phyloP scores from a whole-genome alignment of 2,329 filamentous ascomycete genomes.

The Ophiostoma perfectum region DNA sequence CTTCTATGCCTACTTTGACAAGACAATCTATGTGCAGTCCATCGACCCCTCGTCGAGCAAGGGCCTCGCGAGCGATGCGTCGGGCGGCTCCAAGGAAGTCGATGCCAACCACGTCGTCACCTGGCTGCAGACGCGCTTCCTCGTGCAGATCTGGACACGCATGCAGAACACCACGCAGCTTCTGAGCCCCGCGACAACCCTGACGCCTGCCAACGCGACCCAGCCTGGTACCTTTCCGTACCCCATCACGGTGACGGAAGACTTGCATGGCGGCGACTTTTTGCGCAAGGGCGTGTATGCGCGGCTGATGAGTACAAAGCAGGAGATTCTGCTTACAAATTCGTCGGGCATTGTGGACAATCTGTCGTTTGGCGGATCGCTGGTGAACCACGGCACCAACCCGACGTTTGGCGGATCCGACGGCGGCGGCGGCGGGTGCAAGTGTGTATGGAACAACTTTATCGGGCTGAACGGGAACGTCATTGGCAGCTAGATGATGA shows the following conservation, averaged over 20 bases:
- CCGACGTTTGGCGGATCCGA: conserved; percentile 54
- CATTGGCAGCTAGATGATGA: background rate
- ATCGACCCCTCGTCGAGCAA: conserved; percentile 33
- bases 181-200: conserved; percentile 27
- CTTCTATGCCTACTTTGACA: conserved; percentile 89
- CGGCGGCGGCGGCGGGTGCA: conserved; percentile 58
- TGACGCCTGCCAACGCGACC: conserved; percentile 31
- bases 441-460: conserved; percentile 57
- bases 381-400: conserved; percentile 48
- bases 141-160: conserved; percentile 62
- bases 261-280: conserved; percentile 57
- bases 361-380: conserved; percentile 45
- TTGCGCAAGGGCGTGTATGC: conserved; percentile 50
- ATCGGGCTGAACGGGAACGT: conserved; percentile 28
- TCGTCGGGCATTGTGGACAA: conserved; percentile 45
- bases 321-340: conserved; percentile 41
- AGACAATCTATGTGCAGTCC: conserved; percentile 73
- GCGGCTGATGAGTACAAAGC: conserved; percentile 42
- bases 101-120: conserved; percentile 54
- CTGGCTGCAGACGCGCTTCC: conserved; percentile 55
- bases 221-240: conserved; percentile 59
- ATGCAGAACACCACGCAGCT: conserved; percentile 42
- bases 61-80: conserved; percentile 43
- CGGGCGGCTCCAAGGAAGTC: conserved; percentile 49
- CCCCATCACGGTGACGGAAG: conserved; percentile 55